Evolutionary conservation across 208 protist species (phyloP).

Genomic region (Leptomonas pyrrhocoris): DNA sequence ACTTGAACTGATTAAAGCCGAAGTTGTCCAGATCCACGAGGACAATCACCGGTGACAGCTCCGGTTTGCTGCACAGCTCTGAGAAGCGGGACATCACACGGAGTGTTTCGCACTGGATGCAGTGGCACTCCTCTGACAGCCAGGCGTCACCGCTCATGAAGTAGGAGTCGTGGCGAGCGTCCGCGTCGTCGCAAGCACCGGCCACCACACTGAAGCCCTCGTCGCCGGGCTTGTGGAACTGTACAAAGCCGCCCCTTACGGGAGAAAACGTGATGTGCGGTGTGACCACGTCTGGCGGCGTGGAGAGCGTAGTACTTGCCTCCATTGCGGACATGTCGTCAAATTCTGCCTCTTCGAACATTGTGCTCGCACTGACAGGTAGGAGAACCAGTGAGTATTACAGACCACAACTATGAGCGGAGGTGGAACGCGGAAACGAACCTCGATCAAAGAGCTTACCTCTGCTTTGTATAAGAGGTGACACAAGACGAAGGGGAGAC

Average conservation of each 20-base stretch:
- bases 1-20: slow-evolving; percentile 90
- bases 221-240: slow-evolving; percentile 72
- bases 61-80: slow-evolving; percentile 3
- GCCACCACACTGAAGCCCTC: slow-evolving; percentile 67
- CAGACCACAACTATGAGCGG: no score
- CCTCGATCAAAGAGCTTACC: no score
- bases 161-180: slow-evolving; percentile 42
- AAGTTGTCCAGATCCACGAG: slow-evolving; percentile 91
- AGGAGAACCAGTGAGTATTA: no score
- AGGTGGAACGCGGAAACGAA: no score
- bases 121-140: slow-evolving; percentile 71
- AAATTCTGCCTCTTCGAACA: slow-evolving; percentile 17
- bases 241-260: slow-evolving; percentile 15
- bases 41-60: slow-evolving; percentile 47
- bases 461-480: no score
- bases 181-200: slow-evolving; percentile 48
- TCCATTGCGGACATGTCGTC: slow-evolving; percentile 6
- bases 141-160: slow-evolving; percentile 83
- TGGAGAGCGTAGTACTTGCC: not conserved
- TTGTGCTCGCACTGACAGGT: not conserved
- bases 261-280: not conserved
- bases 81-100: slow-evolving; percentile 45
- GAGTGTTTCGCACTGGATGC: slow-evolving; percentile 73
- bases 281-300: not conserved
- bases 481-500: no score